Evolutionary conservation across 2,329 filamentous ascomycete species (phyloP), one percentile per base, ranked within the genome.

Genomic region (Cordyceps javanica): DNA sequence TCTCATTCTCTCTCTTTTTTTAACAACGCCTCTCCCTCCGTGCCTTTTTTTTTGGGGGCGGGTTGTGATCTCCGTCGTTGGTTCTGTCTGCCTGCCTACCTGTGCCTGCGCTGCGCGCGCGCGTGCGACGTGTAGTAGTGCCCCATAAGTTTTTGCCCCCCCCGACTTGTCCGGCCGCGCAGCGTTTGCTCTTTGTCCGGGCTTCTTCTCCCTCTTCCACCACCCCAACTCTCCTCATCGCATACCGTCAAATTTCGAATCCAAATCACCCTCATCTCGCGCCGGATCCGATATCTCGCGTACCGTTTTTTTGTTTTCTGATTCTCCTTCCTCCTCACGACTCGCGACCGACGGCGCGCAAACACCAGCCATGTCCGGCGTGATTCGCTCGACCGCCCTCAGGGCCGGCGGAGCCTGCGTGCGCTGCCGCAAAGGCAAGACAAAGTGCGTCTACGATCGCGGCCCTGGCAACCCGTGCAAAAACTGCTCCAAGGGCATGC

Each of bases 371-470:
- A 80, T 80, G 78, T 73, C 77, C 50, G 74, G 68, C 64, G 69
- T 79, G 62, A 77, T 80, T 66, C 79, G 81, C 71, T 79, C 79
- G 65, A 84, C 81, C 62, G 82, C 81, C 69, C 79, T 83, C 57
- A 76, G 81, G 67, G 81, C 81, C 68, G 81, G 81, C 67, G 81
- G 81, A 65, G 82, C 82, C 65, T 85, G 82, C 63, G 82, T 84
- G 63, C 80, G 82, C 70, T 85, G 82, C 70, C 80, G 82, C 68
- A 85, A 84, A 67, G 82, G 82, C 72, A 85, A 85, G 70, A 85
- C 82, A 54, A 84, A 83, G 65, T 85, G 82, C 61, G 81, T 84
- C 65, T 85, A 85, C 72, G 82, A 84, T 61, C 83, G 82, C 64
- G 81, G 81, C 53, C 76, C 80, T 67, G 79, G 81, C n/a, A 79